These are phyloP conservation scores for Ustilago xerochloae DNA, from an alignment of 1,284 basidiomycete genomes.

Conservation along the genomic window DNA sequence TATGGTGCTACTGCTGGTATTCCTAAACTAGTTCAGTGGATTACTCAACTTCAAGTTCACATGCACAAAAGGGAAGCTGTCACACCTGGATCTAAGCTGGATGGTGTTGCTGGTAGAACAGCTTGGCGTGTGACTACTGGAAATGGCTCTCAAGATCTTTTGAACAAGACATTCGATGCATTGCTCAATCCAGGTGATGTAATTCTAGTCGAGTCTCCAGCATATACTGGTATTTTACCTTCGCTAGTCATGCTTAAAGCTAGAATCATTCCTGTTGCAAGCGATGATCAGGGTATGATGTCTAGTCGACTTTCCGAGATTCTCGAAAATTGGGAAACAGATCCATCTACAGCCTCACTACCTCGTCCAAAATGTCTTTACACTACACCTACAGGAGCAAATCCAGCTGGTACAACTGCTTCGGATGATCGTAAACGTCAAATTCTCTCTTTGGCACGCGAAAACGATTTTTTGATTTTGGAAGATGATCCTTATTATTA, in stretches of 20 bases:
- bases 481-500: conserved; percentile 66
- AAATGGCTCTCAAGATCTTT: conserved; percentile 85
- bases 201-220: conserved; percentile 84
- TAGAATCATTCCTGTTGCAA: conserved; percentile 74
- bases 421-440: conserved; percentile 77
- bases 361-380: conserved; percentile 83
- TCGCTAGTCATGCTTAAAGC: conserved; percentile 47
- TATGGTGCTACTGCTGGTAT: conserved; percentile 79
- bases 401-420: conserved; percentile 65
- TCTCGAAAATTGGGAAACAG: conserved; percentile 79
- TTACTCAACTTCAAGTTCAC: conserved; percentile 72
- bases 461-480: conserved; percentile 50
- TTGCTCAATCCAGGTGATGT: conserved; percentile 84
- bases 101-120: conserved; percentile 38
- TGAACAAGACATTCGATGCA: conserved; percentile 74
- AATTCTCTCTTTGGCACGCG: conserved; percentile 75
- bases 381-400: conserved; percentile 73
- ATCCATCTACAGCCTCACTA: conserved; percentile 71
- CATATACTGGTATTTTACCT: conserved; percentile 73
- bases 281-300: conserved; percentile 81
- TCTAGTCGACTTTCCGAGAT: conserved; percentile 76
- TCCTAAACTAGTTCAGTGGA: conserved; percentile 75
- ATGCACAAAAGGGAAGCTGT: conserved; percentile 76
- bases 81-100: conserved; percentile 44
- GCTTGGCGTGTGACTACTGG: conserved; percentile 82